These are phyloP conservation scores for Adansonia digitata DNA, from an alignment of 345 rosid genomes.

Conservation along the genomic window DNA sequence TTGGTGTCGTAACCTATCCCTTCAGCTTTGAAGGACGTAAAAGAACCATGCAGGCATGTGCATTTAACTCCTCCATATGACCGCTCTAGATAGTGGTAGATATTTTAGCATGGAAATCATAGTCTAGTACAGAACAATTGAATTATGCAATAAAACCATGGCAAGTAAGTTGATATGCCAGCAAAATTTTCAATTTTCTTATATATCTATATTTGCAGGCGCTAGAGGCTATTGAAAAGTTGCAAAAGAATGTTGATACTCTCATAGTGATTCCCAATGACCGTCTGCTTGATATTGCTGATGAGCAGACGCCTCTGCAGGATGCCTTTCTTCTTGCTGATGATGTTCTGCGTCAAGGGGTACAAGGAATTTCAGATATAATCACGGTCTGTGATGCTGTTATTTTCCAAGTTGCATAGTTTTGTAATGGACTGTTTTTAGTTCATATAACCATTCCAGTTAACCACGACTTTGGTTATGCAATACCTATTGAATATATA, in stretches of 20 bases:
- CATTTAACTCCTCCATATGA: background rate
- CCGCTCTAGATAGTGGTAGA: background rate
- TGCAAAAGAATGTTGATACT: conserved; percentile 93
- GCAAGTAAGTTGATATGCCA: background rate
- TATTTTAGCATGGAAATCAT: background rate
- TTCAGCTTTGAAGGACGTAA: conserved; percentile 98
- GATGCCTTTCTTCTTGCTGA: conserved; percentile 95
- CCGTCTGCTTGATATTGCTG: conserved; percentile 91
- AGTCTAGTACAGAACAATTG: too few species aligned
- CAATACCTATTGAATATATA: background rate
- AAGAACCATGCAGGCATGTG: conserved; percentile 75
- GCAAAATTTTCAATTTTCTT: background rate
- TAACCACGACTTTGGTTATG: background rate
- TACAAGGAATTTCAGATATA: conserved; percentile 97
- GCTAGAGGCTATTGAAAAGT: conserved; percentile 86
- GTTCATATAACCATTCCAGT: background rate
- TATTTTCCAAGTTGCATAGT: background rate
- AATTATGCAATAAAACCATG: too few species aligned
- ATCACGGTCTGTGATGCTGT: conserved; percentile 61
- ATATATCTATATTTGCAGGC: conserved; percentile 51
- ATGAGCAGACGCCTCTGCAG: conserved; percentile 96
- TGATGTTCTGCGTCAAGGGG: conserved; percentile 98
- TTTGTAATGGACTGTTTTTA: background rate
- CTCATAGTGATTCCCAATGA: conserved; percentile 97
- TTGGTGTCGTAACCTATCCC: conserved; percentile 95